A percentile compares a stretch with the other conserved stretches of the same genome.
Evolutionary conservation across 2,329 filamentous ascomycete genomes (phyloP).

Genomic region (Didymella pomorum): DNA sequence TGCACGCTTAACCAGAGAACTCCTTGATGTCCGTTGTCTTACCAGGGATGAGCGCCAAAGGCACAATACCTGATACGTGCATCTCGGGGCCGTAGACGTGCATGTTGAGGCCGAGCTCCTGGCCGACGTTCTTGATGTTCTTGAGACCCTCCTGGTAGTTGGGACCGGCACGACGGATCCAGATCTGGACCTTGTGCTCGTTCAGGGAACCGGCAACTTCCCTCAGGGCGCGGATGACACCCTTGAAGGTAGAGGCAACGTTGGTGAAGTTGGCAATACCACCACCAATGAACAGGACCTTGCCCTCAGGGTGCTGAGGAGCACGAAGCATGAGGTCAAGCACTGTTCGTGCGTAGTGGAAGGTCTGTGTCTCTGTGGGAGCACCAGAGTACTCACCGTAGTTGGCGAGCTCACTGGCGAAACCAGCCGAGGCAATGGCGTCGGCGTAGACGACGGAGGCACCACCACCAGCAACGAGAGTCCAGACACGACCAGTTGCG

Average conservation of each 20-base stretch:
- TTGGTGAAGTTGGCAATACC: slow-evolving; percentile 99
- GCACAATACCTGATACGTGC: slow-evolving; percentile 95
- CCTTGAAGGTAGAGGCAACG: slow-evolving; percentile 99
- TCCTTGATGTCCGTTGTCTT: slow-evolving; percentile 69
- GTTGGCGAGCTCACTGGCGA: slow-evolving; percentile 96
- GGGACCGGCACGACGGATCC: slow-evolving; percentile 88
- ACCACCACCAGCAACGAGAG: slow-evolving; percentile 97
- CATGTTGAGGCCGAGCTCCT: slow-evolving; percentile 95
- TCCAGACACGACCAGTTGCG: slow-evolving; percentile 91
- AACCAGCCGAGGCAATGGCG: slow-evolving; percentile 95
- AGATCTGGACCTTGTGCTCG: slow-evolving; percentile 98
- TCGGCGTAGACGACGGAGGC: slow-evolving; percentile 99
- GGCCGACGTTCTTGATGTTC: slow-evolving; percentile 97
- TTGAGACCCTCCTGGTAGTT: slow-evolving; percentile 99
- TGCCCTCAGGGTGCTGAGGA: slow-evolving; percentile 84
- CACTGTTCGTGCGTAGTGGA: slow-evolving; percentile 97
- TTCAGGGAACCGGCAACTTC: slow-evolving; percentile 85
- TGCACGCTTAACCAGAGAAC: slow-evolving; percentile 60
- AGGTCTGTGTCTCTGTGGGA: slow-evolving; percentile 97
- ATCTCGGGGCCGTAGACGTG: slow-evolving; percentile 84
- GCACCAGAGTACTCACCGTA: slow-evolving; percentile 99
- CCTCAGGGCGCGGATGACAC: slow-evolving; percentile 94
- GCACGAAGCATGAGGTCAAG: slow-evolving; percentile 97
- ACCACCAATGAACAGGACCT: slow-evolving; percentile 99
- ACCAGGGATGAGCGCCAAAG: slow-evolving; percentile 76